These are phyloP conservation scores for Calonectria crousiana DNA, from an alignment of 2,329 filamentous ascomycete species.

Conservation along the genomic window DNA sequence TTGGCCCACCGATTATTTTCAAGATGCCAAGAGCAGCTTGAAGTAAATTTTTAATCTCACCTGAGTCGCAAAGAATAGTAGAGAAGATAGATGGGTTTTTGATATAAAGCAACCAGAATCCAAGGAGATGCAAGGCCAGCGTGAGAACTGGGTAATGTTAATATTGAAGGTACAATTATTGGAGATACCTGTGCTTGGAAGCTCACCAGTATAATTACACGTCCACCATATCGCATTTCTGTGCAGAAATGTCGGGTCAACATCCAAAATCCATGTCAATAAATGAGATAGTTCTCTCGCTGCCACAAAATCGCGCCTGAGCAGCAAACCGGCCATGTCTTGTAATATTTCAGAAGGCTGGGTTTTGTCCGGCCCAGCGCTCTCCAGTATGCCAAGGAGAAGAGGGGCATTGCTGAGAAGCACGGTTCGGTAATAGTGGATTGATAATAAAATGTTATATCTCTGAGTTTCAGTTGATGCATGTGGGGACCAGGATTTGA, in stretches of 20 bases:
- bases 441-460: slow-evolving; percentile 56
- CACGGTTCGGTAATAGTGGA: slow-evolving; percentile 47
- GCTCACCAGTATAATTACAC: slow-evolving; percentile 47
- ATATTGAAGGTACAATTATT: background rate
- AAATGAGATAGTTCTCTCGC: slow-evolving; percentile 35
- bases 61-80: slow-evolving; percentile 10
- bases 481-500: slow-evolving; percentile 18
- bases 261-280: slow-evolving; percentile 30
- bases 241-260: slow-evolving; percentile 38
- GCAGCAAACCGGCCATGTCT: slow-evolving; percentile 32
- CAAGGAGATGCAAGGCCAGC: slow-evolving; percentile 43
- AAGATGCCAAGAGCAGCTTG: slow-evolving; percentile 27
- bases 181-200: background rate
- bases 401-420: slow-evolving; percentile 16
- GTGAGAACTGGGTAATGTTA: slow-evolving; percentile 40
- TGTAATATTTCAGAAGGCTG: slow-evolving; percentile 25
- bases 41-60: slow-evolving; percentile 29
- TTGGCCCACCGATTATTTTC: slow-evolving; percentile 35
- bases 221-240: slow-evolving; percentile 48
- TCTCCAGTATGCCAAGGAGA: slow-evolving; percentile 34
- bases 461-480: slow-evolving; percentile 17
- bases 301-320: slow-evolving; percentile 39
- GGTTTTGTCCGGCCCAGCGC: slow-evolving; percentile 2
- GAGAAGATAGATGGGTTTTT: slow-evolving; percentile 43
- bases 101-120: slow-evolving; percentile 41